These are phyloP conservation scores for Trichosporon asahii DNA, from an alignment of 1,284 basidiomycete species.

Conservation along the genomic window DNA sequence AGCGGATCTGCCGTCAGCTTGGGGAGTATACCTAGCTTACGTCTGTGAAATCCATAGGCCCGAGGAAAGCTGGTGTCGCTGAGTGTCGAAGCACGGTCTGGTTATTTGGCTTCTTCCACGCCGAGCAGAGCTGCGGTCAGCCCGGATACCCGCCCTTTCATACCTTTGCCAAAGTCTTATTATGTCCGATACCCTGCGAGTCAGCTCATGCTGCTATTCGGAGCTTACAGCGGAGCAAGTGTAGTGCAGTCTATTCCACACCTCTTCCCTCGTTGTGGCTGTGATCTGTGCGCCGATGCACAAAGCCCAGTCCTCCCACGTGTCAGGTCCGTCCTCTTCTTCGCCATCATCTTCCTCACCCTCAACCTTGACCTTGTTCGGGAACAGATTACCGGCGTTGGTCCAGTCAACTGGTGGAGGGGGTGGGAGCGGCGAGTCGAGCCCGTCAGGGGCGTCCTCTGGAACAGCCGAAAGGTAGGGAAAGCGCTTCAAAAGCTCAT, in stretches of 20 bases:
- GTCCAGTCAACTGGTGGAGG: constrained; percentile 69
- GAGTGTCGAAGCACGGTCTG: constrained; percentile 76
- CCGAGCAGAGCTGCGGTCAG: constrained; percentile 68
- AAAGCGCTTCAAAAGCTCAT: constrained; percentile 66
- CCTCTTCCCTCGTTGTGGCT: constrained; percentile 66
- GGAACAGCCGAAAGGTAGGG: constrained; percentile 73
- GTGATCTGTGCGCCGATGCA: constrained; percentile 86
- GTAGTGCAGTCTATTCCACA: constrained; percentile 75
- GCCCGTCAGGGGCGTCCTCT: constrained; percentile 62
- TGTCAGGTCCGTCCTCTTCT: constrained; percentile 38
- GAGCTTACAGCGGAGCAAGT: constrained; percentile 81
- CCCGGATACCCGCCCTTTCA: not conserved
- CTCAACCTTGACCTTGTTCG: constrained; percentile 38
- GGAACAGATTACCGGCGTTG: constrained; percentile 61
- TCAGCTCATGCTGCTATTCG: constrained; percentile 2
- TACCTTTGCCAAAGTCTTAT: constrained; percentile 67
- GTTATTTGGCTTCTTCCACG: constrained; percentile 81
- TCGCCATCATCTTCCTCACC: constrained; percentile 32
- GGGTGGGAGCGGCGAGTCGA: constrained; percentile 77
- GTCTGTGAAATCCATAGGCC: constrained; percentile 80
- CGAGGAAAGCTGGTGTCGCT: constrained; percentile 78
- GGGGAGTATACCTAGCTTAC: constrained; percentile 49
- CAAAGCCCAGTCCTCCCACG: constrained; percentile 92
- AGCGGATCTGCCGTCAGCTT: constrained; percentile 67
- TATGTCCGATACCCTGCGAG: constrained; percentile 79